Percentiles rank a stretch among this genome's conserved stretches.
These are phyloP conservation scores for Nakaseomyces kungkrabaensis DNA, from an alignment of 1,139 yeast genomes.

Conservation along the genomic window DNA sequence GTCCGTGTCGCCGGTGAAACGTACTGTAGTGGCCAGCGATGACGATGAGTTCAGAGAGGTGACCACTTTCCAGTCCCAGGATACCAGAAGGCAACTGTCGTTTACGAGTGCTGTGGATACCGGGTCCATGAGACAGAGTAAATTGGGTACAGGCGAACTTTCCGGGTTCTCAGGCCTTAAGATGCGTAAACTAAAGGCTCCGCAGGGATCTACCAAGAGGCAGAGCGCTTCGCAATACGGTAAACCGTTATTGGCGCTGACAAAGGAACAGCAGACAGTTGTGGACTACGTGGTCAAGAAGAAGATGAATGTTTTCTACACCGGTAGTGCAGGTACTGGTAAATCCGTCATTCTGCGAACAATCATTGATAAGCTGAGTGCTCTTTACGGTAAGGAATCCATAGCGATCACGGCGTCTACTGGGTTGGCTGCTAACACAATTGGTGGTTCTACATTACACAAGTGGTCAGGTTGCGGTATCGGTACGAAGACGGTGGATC, in stretches of 20 bases:
- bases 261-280: constrained; percentile 47
- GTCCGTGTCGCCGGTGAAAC: not conserved
- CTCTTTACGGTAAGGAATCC: constrained; percentile 35
- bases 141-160: not conserved
- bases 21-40: not conserved
- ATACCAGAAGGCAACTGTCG: constrained; percentile 9
- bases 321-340: constrained; percentile 84
- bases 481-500: constrained; percentile 43
- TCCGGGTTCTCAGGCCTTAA: not conserved
- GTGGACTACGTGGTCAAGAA: constrained; percentile 41
- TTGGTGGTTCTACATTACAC: constrained; percentile 77
- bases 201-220: not conserved
- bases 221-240: constrained; percentile 2
- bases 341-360: constrained; percentile 63
- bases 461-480: constrained; percentile 71
- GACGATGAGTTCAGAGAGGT: constrained; percentile 8
- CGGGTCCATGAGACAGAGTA: not conserved
- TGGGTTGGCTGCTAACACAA: constrained; percentile 81
- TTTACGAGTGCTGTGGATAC: constrained; percentile 10
- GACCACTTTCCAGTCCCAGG: constrained; percentile 9
- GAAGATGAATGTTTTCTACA: constrained; percentile 50
- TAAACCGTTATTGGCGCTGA: constrained; percentile 13
- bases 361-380: constrained; percentile 40
- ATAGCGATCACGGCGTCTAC: constrained; percentile 88
- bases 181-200: not conserved